These are phyloP conservation scores for Aureococcus anophagefferens DNA, from an alignment of 108 stramenopile genomes.

Conservation along the genomic window DNA sequence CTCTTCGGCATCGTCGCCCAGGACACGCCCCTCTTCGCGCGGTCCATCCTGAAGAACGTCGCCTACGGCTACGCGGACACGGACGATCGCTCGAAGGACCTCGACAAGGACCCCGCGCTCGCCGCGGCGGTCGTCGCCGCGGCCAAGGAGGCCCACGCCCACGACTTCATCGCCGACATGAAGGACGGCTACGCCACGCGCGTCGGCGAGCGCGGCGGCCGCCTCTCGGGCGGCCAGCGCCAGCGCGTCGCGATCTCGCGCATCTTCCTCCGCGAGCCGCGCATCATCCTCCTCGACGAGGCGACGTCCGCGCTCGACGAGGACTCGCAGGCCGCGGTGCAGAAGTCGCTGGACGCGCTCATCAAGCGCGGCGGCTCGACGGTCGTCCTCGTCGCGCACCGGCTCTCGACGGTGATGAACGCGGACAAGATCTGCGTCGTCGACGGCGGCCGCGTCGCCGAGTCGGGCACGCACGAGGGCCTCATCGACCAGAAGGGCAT, in stretches of 20 bases:
- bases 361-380: conserved; percentile 36
- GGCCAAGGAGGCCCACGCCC: conserved; percentile 55
- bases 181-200: conserved; percentile 54
- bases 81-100: conserved; percentile 33
- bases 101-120: conserved; percentile 4
- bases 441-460: conserved; percentile 44
- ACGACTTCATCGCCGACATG: conserved; percentile 54
- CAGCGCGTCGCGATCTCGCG: conserved; percentile 80
- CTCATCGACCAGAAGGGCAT: conserved; percentile 40
- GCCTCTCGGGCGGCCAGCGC: conserved; percentile 77
- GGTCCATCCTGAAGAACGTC: conserved; percentile 62
- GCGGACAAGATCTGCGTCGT: conserved; percentile 57
- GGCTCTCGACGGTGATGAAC: conserved; percentile 66
- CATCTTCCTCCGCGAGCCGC: conserved; percentile 52
- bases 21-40: conserved; percentile 64
- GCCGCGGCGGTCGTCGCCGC: conserved; percentile 15
- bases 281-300: conserved; percentile 46
- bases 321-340: conserved; percentile 16
- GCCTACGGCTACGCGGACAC: conserved; percentile 55
- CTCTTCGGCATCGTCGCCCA: conserved; percentile 87
- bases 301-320: conserved; percentile 36
- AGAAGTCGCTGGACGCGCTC: conserved; percentile 1
- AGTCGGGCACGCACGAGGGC: conserved; percentile 54
- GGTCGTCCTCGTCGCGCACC: conserved; percentile 70
- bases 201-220: conserved; percentile 59